These are phyloP conservation scores for Penicillium nordicum DNA, from an alignment of 2,329 filamentous ascomycete genomes.

Conservation along the genomic window DNA sequence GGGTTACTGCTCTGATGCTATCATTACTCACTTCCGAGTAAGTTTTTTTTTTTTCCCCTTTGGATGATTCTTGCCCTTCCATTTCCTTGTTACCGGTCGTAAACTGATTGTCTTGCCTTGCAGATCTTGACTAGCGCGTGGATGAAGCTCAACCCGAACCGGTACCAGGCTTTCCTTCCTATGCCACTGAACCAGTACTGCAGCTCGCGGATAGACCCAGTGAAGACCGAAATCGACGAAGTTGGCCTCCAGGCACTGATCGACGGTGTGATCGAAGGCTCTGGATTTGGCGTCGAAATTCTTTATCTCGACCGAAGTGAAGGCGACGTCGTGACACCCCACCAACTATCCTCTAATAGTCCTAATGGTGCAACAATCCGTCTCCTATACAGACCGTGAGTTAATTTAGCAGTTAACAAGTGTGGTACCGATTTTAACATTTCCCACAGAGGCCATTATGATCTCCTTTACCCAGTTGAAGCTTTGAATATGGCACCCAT, in stretches of 20 bases:
- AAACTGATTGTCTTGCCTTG: constrained; percentile 8
- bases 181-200: constrained; percentile 66
- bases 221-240: constrained; percentile 83
- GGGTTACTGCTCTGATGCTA: constrained; percentile 60
- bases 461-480: constrained; percentile 76
- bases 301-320: constrained; percentile 85
- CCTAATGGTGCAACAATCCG: constrained; percentile 60
- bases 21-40: constrained; percentile 79
- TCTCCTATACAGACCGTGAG: constrained; percentile 65
- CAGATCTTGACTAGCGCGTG: constrained; percentile 79
- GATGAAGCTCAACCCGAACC: constrained; percentile 69
- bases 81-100: neutral
- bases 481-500: constrained; percentile 38
- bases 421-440: constrained; percentile 17
- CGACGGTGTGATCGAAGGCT: constrained; percentile 74
- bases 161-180: constrained; percentile 71
- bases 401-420: constrained; percentile 1
- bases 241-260: constrained; percentile 75
- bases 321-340: constrained; percentile 65
- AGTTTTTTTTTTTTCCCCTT: constrained; percentile 17
- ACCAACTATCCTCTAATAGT: constrained; percentile 36
- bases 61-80: constrained; percentile 5
- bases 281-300: constrained; percentile 77
- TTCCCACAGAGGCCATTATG: constrained; percentile 71
- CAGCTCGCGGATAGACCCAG: constrained; percentile 65